These are phyloP conservation scores for Pestalotiopsis sp. DNA, from an alignment of 2,329 filamentous ascomycete species.

Conservation along the genomic window DNA sequence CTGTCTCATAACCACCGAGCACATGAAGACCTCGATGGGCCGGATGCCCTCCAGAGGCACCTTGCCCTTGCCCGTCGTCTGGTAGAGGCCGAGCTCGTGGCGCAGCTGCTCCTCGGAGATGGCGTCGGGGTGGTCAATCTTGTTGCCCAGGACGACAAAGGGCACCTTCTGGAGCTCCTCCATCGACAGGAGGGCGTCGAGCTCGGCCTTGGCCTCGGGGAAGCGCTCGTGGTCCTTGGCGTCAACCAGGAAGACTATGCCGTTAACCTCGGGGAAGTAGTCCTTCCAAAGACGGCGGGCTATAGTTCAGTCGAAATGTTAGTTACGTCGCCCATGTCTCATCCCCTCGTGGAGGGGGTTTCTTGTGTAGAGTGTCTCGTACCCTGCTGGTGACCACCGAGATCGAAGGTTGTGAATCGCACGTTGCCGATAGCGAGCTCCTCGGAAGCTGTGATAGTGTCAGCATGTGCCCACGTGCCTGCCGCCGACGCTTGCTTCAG, in stretches of 20 bases:
- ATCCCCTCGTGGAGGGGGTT: neutral
- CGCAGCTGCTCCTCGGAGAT: conserved; percentile 95
- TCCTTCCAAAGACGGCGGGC: conserved; percentile 95
- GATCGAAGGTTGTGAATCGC: conserved; percentile 91
- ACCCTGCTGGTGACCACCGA: conserved; percentile 93
- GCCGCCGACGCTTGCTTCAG: conserved; percentile 18
- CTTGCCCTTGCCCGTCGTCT: conserved; percentile 96
- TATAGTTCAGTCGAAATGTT: conserved; percentile 34
- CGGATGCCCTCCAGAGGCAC: conserved; percentile 88
- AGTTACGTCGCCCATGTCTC: neutral
- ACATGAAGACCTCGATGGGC: conserved; percentile 98
- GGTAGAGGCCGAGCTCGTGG: conserved; percentile 89
- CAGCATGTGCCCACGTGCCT: conserved; percentile 26
- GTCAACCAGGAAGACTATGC: conserved; percentile 97
- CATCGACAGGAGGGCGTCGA: conserved; percentile 94
- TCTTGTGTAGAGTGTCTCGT: conserved; percentile 27
- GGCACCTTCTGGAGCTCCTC: conserved; percentile 95
- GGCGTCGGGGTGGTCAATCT: conserved; percentile 97
- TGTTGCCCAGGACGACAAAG: conserved; percentile 96
- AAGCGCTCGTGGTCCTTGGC: conserved; percentile 97
- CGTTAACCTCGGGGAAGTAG: conserved; percentile 94
- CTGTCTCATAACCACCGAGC: conserved; percentile 97
- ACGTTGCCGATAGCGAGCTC: conserved; percentile 92
- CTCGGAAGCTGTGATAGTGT: conserved; percentile 68
- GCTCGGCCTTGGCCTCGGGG: conserved; percentile 91